phyloP scores from a whole-genome alignment of 2,329 filamentous ascomycete species.

The Chalaropsis thielavioides region DNA sequence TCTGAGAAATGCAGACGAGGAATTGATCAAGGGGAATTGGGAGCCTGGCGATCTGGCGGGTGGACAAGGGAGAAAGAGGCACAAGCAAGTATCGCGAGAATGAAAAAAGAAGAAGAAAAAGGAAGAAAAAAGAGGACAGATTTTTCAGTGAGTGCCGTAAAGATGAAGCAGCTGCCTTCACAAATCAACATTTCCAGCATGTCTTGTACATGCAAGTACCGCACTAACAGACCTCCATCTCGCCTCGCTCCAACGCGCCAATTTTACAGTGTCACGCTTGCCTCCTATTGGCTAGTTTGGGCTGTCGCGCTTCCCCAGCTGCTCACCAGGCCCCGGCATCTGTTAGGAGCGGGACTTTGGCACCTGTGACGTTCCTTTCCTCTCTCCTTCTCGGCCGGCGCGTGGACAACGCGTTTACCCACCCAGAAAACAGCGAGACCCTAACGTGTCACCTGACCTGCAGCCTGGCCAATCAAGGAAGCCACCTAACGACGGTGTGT shows the following conservation, averaged over 20 bases:
- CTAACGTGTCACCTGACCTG: background rate
- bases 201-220: background rate
- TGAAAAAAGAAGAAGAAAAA: background rate
- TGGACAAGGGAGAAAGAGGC: background rate
- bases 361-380: background rate
- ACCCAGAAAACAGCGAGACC: background rate
- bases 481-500: background rate
- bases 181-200: too few relatives aligned
- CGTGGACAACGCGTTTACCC: background rate
- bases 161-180: too few relatives aligned
- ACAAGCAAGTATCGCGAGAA: background rate
- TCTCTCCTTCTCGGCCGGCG: background rate
- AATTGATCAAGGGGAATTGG: background rate
- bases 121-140: constrained; percentile 1
- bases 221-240: constrained; percentile 1
- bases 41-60: background rate
- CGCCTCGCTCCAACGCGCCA: background rate
- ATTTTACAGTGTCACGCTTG: background rate
- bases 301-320: background rate
- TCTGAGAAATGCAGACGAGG: background rate
- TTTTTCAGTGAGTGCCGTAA: background rate
- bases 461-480: background rate
- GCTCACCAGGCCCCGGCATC: background rate
- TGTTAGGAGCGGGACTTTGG: background rate
- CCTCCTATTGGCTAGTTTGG: background rate